A percentile compares a stretch with the other conserved stretches of the same genome.
These are phyloP conservation scores for Phytophthora tentaculata DNA, from an alignment of 352 stramenopile species.

Conservation along the genomic window DNA sequence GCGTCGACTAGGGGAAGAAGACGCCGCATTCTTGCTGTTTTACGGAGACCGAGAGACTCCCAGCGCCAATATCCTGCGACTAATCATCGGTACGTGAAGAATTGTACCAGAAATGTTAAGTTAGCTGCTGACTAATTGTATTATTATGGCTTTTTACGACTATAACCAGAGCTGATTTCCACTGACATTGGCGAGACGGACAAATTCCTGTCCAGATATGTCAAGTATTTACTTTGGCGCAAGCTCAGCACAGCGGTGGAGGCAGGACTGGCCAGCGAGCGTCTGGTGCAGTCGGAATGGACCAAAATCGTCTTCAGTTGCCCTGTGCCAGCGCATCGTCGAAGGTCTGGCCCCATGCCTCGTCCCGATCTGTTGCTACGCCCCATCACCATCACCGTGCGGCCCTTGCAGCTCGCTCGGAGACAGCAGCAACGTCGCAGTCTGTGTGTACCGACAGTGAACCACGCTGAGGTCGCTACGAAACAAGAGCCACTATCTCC, in stretches of 20 bases:
- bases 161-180: constrained; percentile 72
- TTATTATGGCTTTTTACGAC: constrained; percentile 1
- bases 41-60: constrained; percentile 61
- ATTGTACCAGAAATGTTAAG: constrained; percentile 2
- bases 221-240: constrained; percentile 62
- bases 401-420: constrained; percentile 49
- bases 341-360: constrained; percentile 46
- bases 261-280: constrained; percentile 40
- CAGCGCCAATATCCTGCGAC: constrained; percentile 49
- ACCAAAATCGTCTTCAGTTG: constrained; percentile 83
- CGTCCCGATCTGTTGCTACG: constrained; percentile 53
- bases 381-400: constrained; percentile 68
- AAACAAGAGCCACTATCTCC: constrained; percentile 23
- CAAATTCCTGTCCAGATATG: constrained; percentile 35
- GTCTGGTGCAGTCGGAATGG: constrained; percentile 67
- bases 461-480: constrained; percentile 7
- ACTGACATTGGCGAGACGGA: constrained; percentile 41
- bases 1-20: constrained; percentile 60
- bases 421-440: constrained; percentile 34
- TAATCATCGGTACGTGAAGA: constrained; percentile 63
- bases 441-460: constrained; percentile 16
- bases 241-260: constrained; percentile 57
- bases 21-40: constrained; percentile 76
- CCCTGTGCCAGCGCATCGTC: constrained; percentile 36
- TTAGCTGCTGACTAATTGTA: constrained; percentile 15